phyloP scores from a whole-genome alignment of 208 protist genomes.

The Crithidia sp. region DNA sequence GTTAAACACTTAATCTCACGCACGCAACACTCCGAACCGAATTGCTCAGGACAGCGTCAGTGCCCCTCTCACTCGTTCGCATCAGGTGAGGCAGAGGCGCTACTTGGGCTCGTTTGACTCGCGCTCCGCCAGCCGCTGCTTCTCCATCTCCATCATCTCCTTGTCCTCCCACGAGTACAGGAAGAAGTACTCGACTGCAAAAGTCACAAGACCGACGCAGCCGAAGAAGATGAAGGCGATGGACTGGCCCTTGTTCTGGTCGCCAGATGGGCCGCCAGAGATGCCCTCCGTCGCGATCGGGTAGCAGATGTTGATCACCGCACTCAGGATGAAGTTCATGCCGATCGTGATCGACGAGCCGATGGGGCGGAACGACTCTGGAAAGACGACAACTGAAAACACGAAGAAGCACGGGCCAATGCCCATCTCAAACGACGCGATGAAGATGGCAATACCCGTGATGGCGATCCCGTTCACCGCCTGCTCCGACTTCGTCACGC shows the following conservation, averaged over 20 bases:
- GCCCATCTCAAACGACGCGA: conserved; percentile 42
- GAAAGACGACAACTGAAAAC: conserved; percentile 49
- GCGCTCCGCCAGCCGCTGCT: not conserved
- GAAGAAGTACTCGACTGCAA: conserved; percentile 43
- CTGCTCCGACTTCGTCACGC: conserved; percentile 19
- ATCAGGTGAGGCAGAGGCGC: too few species aligned
- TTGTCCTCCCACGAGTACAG: conserved; percentile 32
- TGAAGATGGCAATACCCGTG: conserved; percentile 48
- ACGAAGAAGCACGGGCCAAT: conserved; percentile 51
- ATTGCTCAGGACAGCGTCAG: too few species aligned
- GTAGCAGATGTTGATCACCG: conserved; percentile 47
- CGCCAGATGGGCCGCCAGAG: conserved; percentile 46
- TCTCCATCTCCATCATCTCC: not conserved
- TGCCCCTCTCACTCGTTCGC: too few species aligned
- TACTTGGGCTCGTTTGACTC: too few species aligned
- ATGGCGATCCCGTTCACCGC: conserved; percentile 28
- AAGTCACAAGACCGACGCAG: conserved; percentile 33
- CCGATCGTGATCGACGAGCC: conserved; percentile 38
- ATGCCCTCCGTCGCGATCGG: conserved; percentile 43
- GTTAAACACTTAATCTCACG: too few species aligned
- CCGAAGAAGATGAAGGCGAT: conserved; percentile 56
- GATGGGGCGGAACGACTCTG: conserved; percentile 30
- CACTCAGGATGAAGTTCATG: conserved; percentile 43
- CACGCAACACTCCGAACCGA: too few species aligned
- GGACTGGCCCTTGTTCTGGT: conserved; percentile 51